Evolutionary conservation across 2,329 filamentous ascomycete species (phyloP), one percentile per base, ranked within the genome.

Genomic region (Botrytis fabae): DNA sequence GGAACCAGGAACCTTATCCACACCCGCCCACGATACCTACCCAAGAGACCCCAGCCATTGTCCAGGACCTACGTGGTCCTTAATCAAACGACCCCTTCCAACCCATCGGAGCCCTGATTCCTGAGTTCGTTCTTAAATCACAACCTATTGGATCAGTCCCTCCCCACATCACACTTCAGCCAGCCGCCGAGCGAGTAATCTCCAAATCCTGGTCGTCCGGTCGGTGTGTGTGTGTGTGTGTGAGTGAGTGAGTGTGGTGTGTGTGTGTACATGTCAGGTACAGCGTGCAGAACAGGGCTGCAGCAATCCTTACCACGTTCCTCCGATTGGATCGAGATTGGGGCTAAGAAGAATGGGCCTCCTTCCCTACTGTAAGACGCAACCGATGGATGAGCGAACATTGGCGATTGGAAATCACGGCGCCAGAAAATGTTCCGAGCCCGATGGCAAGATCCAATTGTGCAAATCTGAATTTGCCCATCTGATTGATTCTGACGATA

Each of bases 11-110:
- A 40, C 35, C 59, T 38, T 38, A 61, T 40, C 59, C 59, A 61
- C 22, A 61, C 14, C 59, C 32, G 40, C 59, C 22, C 40, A 14
- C 35, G 38, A 38, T 38, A 38, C 38, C 38, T 7, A 14, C 59
- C 40, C 25, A 61, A 8, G 22, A 38, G 35, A 61, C 40, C 59
- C 59, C 12, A n/a, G 59, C 20, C 20, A 61, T 62, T 16, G 38
- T 14, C 60, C 38, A 62, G 60, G 60, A 62, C 35, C 59, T 62
- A 62, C 60, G 60, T 62, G 60, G 60, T 62, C 60, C 60, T 25
- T 62, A n/a, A 62, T 62, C 14, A 61, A 61, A 38, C 35, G 35
- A 61, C 59, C 22, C 51, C 14, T 54, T n/a, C 25, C 10, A 38
- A 9, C 38, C 8, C 38, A 38, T 6, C 7, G 8, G 38, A 38